A percentile compares a stretch with the other conserved stretches of the same genome.
Evolutionary conservation across 257 asterid genomes (phyloP).

Genomic region (Oldenlandia corymbosa): DNA sequence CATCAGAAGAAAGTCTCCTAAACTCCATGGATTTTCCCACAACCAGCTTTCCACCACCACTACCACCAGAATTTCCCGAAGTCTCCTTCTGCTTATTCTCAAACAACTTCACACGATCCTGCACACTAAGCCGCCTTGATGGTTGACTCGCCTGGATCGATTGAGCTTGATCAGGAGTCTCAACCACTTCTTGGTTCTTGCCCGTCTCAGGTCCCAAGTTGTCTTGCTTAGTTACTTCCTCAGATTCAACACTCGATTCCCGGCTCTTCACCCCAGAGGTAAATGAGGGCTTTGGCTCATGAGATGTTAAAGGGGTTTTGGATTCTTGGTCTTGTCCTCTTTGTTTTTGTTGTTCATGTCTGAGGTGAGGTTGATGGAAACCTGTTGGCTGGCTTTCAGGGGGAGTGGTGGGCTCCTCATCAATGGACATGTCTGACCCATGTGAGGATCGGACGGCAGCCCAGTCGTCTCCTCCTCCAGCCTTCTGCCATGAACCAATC

Average conservation of each 20-base stretch:
- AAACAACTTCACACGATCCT: slow-evolving; percentile 77
- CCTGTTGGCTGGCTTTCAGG: slow-evolving; percentile 19
- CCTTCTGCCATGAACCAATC: slow-evolving; percentile 45
- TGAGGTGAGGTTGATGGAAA: slow-evolving; percentile 16
- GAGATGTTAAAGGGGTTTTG: not conserved
- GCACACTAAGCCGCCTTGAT: slow-evolving; percentile 75
- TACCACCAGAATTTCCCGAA: slow-evolving; percentile 56
- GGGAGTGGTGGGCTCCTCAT: slow-evolving; percentile 38
- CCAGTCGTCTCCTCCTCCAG: slow-evolving; percentile 37
- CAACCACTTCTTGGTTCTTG: slow-evolving; percentile 14
- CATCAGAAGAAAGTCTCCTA: slow-evolving; percentile 70
- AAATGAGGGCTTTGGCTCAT: slow-evolving; percentile 10
- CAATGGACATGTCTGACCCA: slow-evolving; percentile 48
- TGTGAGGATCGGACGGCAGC: slow-evolving; percentile 51
- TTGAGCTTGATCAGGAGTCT: slow-evolving; percentile 22
- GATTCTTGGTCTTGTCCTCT: slow-evolving; percentile 7
- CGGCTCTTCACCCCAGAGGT: slow-evolving; percentile 12
- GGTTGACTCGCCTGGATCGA: slow-evolving; percentile 45
- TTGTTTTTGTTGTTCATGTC: slow-evolving; percentile 10
- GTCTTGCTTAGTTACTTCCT: slow-evolving; percentile 14
- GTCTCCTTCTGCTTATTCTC: slow-evolving; percentile 88
- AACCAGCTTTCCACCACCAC: slow-evolving; percentile 60
- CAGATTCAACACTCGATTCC: slow-evolving; percentile 28
- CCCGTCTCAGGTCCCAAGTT: slow-evolving; percentile 16
- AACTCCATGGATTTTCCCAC: slow-evolving; percentile 59